Evolutionary conservation across 2,329 filamentous ascomycete genomes (phyloP), one percentile per base, ranked within the genome.

Genomic region (Xylariaceae sp.): DNA sequence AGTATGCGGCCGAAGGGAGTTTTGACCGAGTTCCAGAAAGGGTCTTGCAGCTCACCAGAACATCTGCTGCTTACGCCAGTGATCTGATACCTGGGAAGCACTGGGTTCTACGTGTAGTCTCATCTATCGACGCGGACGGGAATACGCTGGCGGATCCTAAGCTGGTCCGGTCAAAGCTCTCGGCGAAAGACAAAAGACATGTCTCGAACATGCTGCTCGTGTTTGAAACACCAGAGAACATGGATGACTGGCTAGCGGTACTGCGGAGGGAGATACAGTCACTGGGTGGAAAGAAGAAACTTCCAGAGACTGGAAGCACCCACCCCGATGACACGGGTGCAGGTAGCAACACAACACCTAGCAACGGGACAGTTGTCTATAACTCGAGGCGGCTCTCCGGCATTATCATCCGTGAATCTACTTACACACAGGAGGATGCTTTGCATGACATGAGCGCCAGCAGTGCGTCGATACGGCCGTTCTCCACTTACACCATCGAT

Each of bases 51-150:
- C 66, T 92, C 3, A 76, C 78, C n/a, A 80, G 78, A 47, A 75
- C 84, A 33, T 89, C 85, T 3, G 85, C 83, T 9, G 86, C 84
- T 4, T 90, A 88, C 59, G 86, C 82, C 2, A 88, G 80, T 50
- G 86, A 92, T 56, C 69, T 84, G 11, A 87, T 90, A 39, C 83
- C 85, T 3, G 86, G 86, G 5, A 78, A 78, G 44, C 85, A 88
- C 53, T 89, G 84, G 78, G 86, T 90, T 5, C 61, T 90, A 11
- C 85, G 88, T 50, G 76, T 90, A 15, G 82, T 79, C 3, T 82
- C 85, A 24, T 66, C 70, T 7, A 77, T 79, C 40, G 78, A 81
- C 34, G 62, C 73, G 2, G 74, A 83, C 23, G 76, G 76, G 18
- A 64, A 60, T 1, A 55, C 70, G 11, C 53, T 67, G 3, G 52